Conservation (phyloP, 495 filamentous ascomycete species). For the Talaromyces ruber region DNA sequence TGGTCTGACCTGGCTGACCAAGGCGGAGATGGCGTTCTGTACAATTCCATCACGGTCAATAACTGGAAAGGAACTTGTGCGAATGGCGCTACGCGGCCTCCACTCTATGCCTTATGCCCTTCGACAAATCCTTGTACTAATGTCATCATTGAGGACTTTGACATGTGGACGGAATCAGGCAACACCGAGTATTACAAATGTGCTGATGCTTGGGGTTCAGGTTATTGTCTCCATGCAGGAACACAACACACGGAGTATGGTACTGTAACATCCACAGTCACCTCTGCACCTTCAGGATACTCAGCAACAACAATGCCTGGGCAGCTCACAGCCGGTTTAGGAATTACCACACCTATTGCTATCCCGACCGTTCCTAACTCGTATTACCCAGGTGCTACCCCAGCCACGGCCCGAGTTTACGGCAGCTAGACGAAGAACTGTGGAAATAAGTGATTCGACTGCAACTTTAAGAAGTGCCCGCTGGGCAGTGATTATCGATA, state of each 20-base stretch:
- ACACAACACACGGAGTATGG: conserved; percentile 1
- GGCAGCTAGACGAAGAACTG: neutral
- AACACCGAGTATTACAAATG: conserved; percentile 12
- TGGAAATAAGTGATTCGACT: neutral
- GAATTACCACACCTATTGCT: conserved; percentile 7
- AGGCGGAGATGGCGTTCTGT: conserved; percentile 8
- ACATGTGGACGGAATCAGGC: conserved; percentile 44
- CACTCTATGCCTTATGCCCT: conserved; percentile 33
- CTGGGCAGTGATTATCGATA: neutral
- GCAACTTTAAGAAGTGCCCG: neutral
- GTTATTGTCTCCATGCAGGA: conserved; percentile 8
- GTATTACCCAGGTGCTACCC: conserved; percentile 9
- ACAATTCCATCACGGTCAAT: conserved; percentile 9
- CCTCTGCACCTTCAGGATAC: conserved; percentile 11
- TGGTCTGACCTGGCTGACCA: conserved; percentile 3
- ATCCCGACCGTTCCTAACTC: conserved; percentile 9
- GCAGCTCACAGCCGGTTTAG: conserved; percentile 8
- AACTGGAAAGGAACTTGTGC: conserved; percentile 30
- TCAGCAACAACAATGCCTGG: conserved; percentile 10
- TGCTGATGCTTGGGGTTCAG: conserved; percentile 8
- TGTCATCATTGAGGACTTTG: conserved; percentile 36
- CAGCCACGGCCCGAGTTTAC: conserved; percentile 1
- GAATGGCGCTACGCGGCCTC: conserved; percentile 35
- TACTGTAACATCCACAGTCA: conserved; percentile 8
- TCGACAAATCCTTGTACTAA: conserved; percentile 26